A percentile compares a stretch with the other conserved stretches of the same genome.
Evolutionary conservation across 1,284 basidiomycete genomes (phyloP).

Genomic region (Trametes polyzona): DNA sequence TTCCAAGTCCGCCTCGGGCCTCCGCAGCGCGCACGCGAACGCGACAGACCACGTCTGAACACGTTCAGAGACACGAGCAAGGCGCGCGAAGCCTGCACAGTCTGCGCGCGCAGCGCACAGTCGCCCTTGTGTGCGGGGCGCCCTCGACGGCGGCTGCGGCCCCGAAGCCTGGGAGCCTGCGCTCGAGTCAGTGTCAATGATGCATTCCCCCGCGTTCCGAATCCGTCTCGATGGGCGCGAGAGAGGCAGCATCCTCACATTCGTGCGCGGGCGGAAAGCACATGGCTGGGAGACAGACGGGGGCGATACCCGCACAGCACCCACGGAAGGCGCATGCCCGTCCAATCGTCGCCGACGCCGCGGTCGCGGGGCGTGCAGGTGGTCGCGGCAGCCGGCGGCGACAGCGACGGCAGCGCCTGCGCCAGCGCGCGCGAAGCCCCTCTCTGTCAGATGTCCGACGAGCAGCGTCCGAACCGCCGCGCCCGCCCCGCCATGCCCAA

Average conservation of each 20-base stretch:
- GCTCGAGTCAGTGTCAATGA: constrained; percentile 26
- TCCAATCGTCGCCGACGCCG: constrained; percentile 1
- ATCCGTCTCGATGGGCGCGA: not conserved
- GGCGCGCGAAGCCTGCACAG: not conserved
- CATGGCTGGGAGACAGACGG: not conserved
- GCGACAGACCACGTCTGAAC: constrained; percentile 11
- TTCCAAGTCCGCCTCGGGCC: too few relatives aligned
- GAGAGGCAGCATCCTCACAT: constrained; percentile 11
- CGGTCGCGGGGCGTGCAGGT: constrained; percentile 11
- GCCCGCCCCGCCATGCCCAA: constrained; percentile 1
- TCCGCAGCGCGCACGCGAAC: constrained; percentile 10
- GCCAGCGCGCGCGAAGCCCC: constrained; percentile 1
- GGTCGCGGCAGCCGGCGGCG: too few relatives aligned
- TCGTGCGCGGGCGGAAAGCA: not conserved
- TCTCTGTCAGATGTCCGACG: constrained; percentile 9
- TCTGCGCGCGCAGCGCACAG: constrained; percentile 27
- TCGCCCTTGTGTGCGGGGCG: constrained; percentile 5
- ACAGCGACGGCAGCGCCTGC: too few relatives aligned
- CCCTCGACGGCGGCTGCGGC: constrained; percentile 9
- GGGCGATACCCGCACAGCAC: constrained; percentile 9
- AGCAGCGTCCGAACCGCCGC: constrained; percentile 7
- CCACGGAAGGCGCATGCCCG: constrained; percentile 1
- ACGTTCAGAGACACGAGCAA: not conserved
- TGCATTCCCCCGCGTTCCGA: constrained; percentile 10
- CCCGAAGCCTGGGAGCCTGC: constrained; percentile 14